These are phyloP conservation scores for Tylopilus cervinicoccineus DNA, from an alignment of 768 basidiomycete genomes.

Conservation along the genomic window DNA sequence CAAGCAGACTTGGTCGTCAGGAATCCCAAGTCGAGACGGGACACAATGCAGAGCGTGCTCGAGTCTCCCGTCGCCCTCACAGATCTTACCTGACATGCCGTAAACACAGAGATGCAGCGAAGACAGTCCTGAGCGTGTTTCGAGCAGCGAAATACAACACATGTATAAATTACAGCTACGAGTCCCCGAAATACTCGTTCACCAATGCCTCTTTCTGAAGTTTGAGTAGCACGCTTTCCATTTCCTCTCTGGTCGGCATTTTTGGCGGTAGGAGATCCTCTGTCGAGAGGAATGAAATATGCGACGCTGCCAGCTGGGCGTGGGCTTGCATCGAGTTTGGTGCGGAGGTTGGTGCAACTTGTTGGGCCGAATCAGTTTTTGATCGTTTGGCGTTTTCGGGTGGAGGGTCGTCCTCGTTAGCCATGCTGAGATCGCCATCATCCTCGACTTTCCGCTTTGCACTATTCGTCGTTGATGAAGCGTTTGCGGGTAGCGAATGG, in stretches of 20 bases:
- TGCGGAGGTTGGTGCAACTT: conserved; percentile 1
- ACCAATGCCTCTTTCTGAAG: conserved; percentile 79
- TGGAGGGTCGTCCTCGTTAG: conserved; percentile 27
- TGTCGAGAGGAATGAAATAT: conserved; percentile 70
- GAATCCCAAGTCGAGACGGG: conserved; percentile 45
- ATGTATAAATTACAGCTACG: conserved; percentile 13
- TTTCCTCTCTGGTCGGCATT: conserved; percentile 70
- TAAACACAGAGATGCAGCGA: not conserved
- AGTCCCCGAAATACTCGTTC: conserved; percentile 69
- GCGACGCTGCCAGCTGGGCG: conserved; percentile 60
- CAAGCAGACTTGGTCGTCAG: conserved; percentile 78
- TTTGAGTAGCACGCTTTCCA: conserved; percentile 71
- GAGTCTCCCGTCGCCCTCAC: conserved; percentile 16
- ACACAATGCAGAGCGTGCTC: conserved; percentile 14
- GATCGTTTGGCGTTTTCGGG: conserved; percentile 29
- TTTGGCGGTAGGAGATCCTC: conserved; percentile 73
- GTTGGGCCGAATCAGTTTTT: conserved; percentile 17
- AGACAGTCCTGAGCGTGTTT: not conserved
- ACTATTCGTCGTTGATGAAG: conserved; percentile 20
- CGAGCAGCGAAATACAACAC: conserved; percentile 5
- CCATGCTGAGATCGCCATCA: conserved; percentile 37
- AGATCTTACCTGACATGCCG: conserved; percentile 10
- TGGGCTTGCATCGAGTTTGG: conserved; percentile 24
- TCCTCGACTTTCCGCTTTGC: conserved; percentile 64
- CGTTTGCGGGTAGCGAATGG: conserved; percentile 19